Evolutionary conservation across 2,329 filamentous ascomycete genomes (phyloP).

Genomic region (Phyllosticta citrichinensis): DNA sequence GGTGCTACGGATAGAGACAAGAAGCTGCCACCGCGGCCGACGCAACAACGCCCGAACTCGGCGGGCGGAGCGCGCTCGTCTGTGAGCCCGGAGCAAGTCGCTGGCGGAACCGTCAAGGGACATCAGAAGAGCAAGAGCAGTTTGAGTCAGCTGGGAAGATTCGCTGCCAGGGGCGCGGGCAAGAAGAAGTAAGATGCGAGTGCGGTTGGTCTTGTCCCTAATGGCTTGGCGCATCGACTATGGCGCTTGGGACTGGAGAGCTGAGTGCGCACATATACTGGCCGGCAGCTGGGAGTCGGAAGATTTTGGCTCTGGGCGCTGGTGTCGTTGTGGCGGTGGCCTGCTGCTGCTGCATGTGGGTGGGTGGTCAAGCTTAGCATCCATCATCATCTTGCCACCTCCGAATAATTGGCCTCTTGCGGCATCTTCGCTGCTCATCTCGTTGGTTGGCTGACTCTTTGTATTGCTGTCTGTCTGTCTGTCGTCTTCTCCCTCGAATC

Average conservation of each 20-base stretch:
- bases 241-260: not conserved
- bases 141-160: slow-evolving; percentile 34
- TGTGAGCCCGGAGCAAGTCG: slow-evolving; percentile 16
- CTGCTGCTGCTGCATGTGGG: too few relatives aligned
- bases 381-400: not conserved
- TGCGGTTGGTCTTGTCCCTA: not conserved
- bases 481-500: too few relatives aligned
- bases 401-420: too few relatives aligned
- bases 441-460: too few relatives aligned
- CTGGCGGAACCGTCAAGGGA: slow-evolving; percentile 15
- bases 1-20: slow-evolving; percentile 14
- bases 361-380: not conserved
- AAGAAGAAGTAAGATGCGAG: slow-evolving; percentile 11
- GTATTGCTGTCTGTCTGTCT: too few relatives aligned
- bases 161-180: slow-evolving; percentile 33
- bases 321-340: too few relatives aligned
- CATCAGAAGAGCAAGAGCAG: slow-evolving; percentile 30
- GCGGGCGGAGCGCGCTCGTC: slow-evolving; percentile 14
- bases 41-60: not conserved
- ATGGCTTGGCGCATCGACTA: not conserved
- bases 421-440: too few relatives aligned
- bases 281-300: too few relatives aligned
- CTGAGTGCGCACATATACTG: too few relatives aligned
- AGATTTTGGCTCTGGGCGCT: too few relatives aligned
- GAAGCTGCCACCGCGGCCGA: slow-evolving; percentile 13